These are phyloP conservation scores for Heliamphora pulchella DNA, from an alignment of 179 eudicot species.

Conservation along the genomic window DNA sequence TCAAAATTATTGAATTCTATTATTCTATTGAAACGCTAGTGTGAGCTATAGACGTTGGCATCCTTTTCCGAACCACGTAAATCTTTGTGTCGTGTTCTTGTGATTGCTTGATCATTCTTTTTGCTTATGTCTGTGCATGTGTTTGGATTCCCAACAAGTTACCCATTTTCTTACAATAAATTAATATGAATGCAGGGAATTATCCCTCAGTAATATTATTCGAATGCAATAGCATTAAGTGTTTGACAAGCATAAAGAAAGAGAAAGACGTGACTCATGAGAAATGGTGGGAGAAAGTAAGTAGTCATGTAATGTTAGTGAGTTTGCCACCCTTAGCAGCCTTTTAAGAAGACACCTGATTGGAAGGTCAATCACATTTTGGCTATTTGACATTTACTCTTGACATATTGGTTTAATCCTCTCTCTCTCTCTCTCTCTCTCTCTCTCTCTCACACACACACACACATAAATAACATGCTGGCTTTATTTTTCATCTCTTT, in stretches of 20 bases:
- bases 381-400: neutral
- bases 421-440: neutral
- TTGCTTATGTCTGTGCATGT: no score
- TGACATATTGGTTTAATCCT: no score
- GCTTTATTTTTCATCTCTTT: neutral
- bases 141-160: neutral
- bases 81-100: no score
- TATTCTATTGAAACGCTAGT: no score
- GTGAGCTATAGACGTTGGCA: no score
- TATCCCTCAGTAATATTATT: neutral
- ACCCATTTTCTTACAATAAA: neutral
- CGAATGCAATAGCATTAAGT: neutral
- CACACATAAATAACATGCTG: neutral
- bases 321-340: neutral
- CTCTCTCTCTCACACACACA: no score
- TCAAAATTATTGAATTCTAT: no score
- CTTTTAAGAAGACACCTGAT: neutral
- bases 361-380: neutral
- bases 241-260: neutral
- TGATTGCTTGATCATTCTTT: no score
- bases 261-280: neutral
- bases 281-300: neutral
- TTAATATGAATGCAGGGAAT: neutral
- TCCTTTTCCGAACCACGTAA: no score
- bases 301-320: neutral